phyloP scores from a whole-genome alignment of 306 rosid species.

The Cucurbita argyrosperma region DNA sequence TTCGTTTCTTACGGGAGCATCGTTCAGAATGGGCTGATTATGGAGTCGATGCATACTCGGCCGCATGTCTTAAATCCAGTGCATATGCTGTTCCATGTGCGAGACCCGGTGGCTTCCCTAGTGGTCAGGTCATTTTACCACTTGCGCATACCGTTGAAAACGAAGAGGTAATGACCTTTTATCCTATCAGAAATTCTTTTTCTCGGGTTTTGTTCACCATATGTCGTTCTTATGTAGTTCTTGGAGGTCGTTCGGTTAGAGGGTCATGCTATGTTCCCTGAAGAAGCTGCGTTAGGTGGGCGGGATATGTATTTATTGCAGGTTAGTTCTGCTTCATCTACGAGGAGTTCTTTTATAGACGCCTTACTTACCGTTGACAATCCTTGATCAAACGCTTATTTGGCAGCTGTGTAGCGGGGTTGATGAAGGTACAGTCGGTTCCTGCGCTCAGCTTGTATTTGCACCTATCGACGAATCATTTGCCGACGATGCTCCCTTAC shows the following conservation, averaged over 20 bases:
- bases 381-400: not conserved
- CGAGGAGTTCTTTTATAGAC: not conserved
- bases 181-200: not conserved
- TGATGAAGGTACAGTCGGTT: slow-evolving; percentile 74
- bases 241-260: slow-evolving; percentile 90
- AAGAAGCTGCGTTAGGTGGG: slow-evolving; percentile 54
- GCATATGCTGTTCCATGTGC: slow-evolving; percentile 79
- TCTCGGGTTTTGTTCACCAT: not conserved
- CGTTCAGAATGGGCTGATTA: slow-evolving; percentile 97
- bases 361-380: not conserved
- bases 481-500: slow-evolving; percentile 81
- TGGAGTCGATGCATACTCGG: slow-evolving; percentile 91
- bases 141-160: slow-evolving; percentile 85
- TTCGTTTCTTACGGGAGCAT: slow-evolving; percentile 89
- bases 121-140: slow-evolving; percentile 79
- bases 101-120: slow-evolving; percentile 65
- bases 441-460: slow-evolving; percentile 91
- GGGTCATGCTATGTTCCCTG: slow-evolving; percentile 86
- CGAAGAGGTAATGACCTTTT: slow-evolving; percentile 49
- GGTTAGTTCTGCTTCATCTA: slow-evolving; percentile 22
- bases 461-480: slow-evolving; percentile 98
- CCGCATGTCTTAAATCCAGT: slow-evolving; percentile 65
- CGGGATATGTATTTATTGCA: slow-evolving; percentile 80
- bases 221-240: slow-evolving; percentile 32
- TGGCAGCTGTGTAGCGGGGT: slow-evolving; percentile 85